A percentile compares a stretch with the other conserved stretches of the same genome.
Evolutionary conservation across 495 filamentous ascomycete species (phyloP).

Genomic region (Daldinia bambusicola): DNA sequence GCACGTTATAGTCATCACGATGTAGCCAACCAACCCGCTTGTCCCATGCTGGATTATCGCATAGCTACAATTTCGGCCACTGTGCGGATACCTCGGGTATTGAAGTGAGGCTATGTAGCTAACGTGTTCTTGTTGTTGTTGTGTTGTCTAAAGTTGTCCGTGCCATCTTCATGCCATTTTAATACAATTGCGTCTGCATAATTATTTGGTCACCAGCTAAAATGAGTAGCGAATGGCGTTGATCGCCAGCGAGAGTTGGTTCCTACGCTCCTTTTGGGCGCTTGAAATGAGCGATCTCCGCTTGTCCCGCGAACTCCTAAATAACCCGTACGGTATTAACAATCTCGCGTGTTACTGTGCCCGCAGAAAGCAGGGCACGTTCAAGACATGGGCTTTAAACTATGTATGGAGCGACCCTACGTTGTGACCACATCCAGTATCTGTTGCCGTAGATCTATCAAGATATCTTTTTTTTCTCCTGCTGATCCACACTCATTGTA

Average conservation of each 20-base stretch:
- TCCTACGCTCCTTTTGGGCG: conserved; percentile 25
- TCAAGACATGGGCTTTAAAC: conserved; percentile 18
- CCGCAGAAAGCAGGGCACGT: conserved; percentile 23
- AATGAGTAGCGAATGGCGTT: conserved; percentile 26
- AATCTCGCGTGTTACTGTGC: conserved; percentile 16
- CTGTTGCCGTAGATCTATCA: conserved; percentile 10
- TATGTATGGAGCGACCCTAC: conserved; percentile 6
- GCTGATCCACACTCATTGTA: not conserved
- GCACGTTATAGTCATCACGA: not conserved
- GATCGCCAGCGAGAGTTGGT: conserved; percentile 33
- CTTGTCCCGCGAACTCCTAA: conserved; percentile 21
- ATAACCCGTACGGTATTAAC: conserved; percentile 3
- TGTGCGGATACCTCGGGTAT: not conserved
- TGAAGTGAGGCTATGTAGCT: conserved; percentile 11
- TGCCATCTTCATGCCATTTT: conserved; percentile 11
- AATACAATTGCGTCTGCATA: conserved; percentile 23
- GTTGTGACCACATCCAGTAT: conserved; percentile 4
- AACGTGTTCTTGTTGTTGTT: not conserved
- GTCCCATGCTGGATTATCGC: not conserved
- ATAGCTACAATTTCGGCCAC: not conserved
- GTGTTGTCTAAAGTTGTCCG: not conserved
- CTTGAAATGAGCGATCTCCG: conserved; percentile 37
- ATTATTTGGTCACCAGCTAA: conserved; percentile 26
- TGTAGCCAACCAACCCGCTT: not conserved
- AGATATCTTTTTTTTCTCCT: conserved; percentile 12